These are phyloP conservation scores for Fusarium sp. DNA, from an alignment of 2,329 filamentous ascomycete genomes.

Conservation along the genomic window DNA sequence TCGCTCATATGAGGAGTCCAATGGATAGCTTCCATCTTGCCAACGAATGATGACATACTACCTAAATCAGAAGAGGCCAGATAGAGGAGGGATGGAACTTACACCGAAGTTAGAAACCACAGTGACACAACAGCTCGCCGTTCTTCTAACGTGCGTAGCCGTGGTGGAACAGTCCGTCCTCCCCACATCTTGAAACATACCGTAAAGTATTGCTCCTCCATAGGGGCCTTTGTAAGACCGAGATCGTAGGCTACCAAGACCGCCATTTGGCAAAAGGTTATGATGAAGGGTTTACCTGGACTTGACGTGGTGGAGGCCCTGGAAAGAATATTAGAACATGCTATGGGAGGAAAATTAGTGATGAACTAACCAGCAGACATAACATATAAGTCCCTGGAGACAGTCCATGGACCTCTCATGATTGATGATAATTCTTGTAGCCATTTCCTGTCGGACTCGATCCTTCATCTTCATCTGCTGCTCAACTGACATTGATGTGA, in stretches of 20 bases:
- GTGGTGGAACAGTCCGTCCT: slow-evolving; percentile 45
- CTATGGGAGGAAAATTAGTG: too few relatives aligned
- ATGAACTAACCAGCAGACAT: slow-evolving; percentile 58
- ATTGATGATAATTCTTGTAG: slow-evolving; percentile 60
- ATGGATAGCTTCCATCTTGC: slow-evolving; percentile 62
- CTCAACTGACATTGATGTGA: slow-evolving; percentile 57
- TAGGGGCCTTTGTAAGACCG: slow-evolving; percentile 56
- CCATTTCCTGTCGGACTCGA: slow-evolving; percentile 58
- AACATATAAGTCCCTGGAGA: slow-evolving; percentile 62
- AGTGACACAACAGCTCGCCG: slow-evolving; percentile 62
- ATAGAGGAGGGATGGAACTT: slow-evolving; percentile 13
- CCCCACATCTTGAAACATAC: slow-evolving; percentile 54
- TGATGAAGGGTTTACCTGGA: slow-evolving; percentile 58
- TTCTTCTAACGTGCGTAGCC: slow-evolving; percentile 61
- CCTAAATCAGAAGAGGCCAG: slow-evolving; percentile 10
- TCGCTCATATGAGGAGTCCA: slow-evolving; percentile 73
- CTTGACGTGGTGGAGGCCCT: slow-evolving; percentile 57
- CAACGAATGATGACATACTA: slow-evolving; percentile 56
- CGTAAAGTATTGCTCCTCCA: slow-evolving; percentile 53
- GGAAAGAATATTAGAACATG: slow-evolving; percentile 8
- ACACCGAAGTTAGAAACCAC: slow-evolving; percentile 58
- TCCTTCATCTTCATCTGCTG: slow-evolving; percentile 57
- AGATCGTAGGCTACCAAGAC: slow-evolving; percentile 60
- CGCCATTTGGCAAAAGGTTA: slow-evolving; percentile 58
- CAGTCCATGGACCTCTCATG: slow-evolving; percentile 65